phyloP scores from a whole-genome alignment of 257 asterid species.

The Ligustrum vulgare region DNA sequence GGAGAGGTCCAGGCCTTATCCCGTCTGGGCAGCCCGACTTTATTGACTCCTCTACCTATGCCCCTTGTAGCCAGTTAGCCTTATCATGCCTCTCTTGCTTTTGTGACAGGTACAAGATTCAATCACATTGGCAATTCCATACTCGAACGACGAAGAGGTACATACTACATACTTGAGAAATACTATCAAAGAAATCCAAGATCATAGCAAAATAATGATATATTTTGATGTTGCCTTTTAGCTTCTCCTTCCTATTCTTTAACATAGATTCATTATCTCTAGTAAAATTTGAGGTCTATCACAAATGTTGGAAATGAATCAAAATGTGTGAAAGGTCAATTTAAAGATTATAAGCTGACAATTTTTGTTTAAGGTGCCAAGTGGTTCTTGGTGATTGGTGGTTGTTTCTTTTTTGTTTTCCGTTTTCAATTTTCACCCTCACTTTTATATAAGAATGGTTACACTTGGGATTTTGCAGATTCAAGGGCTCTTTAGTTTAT shows the following conservation, averaged over 20 bases:
- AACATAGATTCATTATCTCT: not conserved
- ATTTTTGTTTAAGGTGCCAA: not conserved
- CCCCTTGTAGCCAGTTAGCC: conserved; percentile 5
- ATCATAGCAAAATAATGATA: not conserved
- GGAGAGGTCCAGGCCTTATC: not conserved
- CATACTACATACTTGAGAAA: conserved; percentile 35
- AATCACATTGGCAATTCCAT: conserved; percentile 53
- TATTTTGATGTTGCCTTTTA: not conserved
- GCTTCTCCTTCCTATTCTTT: too few species aligned
- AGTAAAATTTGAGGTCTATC: not conserved
- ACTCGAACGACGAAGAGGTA: conserved; percentile 64
- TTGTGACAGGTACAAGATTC: conserved; percentile 60
- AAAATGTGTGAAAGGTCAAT: not conserved
- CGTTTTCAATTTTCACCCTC: not conserved
- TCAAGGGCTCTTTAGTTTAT: conserved; percentile 54
- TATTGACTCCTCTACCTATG: not conserved
- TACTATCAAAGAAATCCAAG: conserved; percentile 1
- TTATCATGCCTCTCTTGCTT: conserved; percentile 1
- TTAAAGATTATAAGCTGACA: not conserved
- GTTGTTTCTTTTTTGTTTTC: not conserved
- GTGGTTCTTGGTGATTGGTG: not conserved
- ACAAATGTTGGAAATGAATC: not conserved
- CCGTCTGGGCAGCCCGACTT: not conserved
- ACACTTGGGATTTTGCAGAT: conserved; percentile 42
- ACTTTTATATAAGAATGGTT: not conserved